Conservation (phyloP, 2,329 filamentous ascomycete genomes). For the Cladosporium cucumerinum region DNA sequence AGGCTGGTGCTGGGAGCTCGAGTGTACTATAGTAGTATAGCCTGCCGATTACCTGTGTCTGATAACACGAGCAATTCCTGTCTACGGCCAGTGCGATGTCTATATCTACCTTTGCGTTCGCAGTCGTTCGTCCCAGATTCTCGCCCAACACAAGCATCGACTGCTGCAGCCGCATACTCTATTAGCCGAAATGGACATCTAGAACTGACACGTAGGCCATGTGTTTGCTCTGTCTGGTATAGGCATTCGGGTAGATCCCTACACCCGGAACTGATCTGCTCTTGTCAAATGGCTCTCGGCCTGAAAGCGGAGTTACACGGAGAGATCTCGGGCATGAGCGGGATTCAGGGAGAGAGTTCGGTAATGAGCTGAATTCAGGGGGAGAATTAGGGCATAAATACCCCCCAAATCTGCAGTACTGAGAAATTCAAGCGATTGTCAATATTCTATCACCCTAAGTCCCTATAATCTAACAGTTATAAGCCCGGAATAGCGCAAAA, state of each 20-base stretch:
- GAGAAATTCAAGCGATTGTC: no score
- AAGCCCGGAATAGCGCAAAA: no score
- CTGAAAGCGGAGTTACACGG: no score
- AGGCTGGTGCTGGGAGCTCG: background rate
- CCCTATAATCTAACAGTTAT: no score
- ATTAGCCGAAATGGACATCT: background rate
- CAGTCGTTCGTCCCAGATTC: background rate
- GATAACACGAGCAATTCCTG: background rate
- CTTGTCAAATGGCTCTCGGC: no score
- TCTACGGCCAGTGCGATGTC: background rate
- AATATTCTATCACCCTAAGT: no score
- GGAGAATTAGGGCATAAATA: no score
- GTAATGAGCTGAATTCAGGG: no score
- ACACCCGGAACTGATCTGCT: background rate
- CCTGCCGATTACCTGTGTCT: background rate
- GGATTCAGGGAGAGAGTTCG: no score
- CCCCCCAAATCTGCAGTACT: no score
- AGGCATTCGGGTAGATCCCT: background rate
- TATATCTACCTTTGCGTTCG: constrained; percentile 1
- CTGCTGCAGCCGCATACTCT: background rate
- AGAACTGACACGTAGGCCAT: background rate
- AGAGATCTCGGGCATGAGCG: no score
- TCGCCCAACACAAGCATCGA: background rate
- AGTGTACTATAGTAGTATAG: background rate
- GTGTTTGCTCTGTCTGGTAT: background rate